Evolutionary conservation across 371 early-diverging fungal genomes (phyloP).

Genomic region (Mortierella sp.): DNA sequence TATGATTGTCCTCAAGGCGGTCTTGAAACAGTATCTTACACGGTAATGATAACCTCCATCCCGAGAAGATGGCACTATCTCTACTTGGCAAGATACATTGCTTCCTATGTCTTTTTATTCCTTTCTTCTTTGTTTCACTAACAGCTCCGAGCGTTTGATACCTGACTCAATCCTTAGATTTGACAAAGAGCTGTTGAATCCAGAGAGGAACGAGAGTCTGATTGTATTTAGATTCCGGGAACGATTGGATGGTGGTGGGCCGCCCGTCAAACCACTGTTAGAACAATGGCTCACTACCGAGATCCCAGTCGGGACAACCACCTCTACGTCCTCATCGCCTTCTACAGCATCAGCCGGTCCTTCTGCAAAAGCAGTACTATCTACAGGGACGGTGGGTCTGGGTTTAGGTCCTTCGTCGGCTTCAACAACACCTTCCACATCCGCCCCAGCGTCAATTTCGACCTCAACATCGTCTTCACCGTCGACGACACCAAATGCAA

Average conservation of each 20-base stretch:
- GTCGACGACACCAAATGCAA: neutral
- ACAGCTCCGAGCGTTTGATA: neutral
- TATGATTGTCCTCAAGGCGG: slow-evolving; percentile 54
- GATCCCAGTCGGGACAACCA: slow-evolving; percentile 31
- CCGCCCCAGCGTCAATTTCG: neutral
- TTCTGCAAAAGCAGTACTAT: neutral
- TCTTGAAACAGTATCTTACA: slow-evolving; percentile 26
- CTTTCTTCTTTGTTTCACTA: neutral
- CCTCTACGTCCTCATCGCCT: neutral
- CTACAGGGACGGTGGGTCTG: neutral
- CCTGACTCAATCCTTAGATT: slow-evolving; percentile 48
- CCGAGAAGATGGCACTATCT: too few relatives aligned
- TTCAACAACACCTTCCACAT: neutral
- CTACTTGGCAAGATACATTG: neutral
- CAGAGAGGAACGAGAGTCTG: slow-evolving; percentile 50
- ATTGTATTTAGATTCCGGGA: slow-evolving; percentile 67
- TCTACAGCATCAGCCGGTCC: neutral
- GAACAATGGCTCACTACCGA: slow-evolving; percentile 63
- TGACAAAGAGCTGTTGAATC: slow-evolving; percentile 56
- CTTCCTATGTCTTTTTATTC: neutral
- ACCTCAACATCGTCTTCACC: neutral
- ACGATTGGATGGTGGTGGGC: slow-evolving; percentile 65
- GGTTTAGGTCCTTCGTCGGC: neutral
- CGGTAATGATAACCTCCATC: slow-evolving; percentile 1
- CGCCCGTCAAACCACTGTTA: slow-evolving; percentile 64